Percentiles rank a stretch among this genome's conserved stretches.
phyloP scores from a whole-genome alignment of 805 yeast genomes.

The Saturnispora hagleri region DNA sequence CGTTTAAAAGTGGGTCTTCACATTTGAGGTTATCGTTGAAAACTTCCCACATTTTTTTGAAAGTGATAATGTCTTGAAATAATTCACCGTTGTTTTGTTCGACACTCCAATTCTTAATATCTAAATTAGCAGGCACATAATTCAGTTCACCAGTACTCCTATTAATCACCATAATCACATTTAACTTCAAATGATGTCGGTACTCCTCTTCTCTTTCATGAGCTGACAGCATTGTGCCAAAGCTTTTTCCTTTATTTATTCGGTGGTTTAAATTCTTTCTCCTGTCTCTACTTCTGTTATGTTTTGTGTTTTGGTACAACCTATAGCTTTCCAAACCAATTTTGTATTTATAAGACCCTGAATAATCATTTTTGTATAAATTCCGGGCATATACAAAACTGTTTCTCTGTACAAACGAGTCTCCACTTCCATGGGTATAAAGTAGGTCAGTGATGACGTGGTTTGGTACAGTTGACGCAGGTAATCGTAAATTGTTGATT shows the following conservation, averaged over 20 bases:
- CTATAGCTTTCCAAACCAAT: not conserved
- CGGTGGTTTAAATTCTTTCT: constrained; percentile 1
- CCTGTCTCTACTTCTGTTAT: not conserved
- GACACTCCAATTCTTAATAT: constrained; percentile 27
- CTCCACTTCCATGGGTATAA: constrained; percentile 15
- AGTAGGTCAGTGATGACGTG: constrained; percentile 23
- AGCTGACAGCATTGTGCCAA: not conserved
- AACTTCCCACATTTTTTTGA: constrained; percentile 17
- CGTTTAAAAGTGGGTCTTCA: not conserved
- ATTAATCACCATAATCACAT: constrained; percentile 23
- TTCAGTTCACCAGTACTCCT: constrained; percentile 28
- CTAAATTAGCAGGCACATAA: constrained; percentile 27
- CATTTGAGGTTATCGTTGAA: constrained; percentile 7
- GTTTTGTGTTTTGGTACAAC: not conserved
- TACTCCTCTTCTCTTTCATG: constrained; percentile 1
- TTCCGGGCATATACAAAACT: constrained; percentile 20
- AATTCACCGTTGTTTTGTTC: constrained; percentile 28
- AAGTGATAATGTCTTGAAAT: constrained; percentile 24
- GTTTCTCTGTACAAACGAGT: constrained; percentile 20
- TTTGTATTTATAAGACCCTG: constrained; percentile 6
- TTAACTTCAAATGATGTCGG: constrained; percentile 15
- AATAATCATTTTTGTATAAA: constrained; percentile 20
- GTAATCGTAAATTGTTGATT: constrained; percentile 13
- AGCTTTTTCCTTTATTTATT: not conserved
- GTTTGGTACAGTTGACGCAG: constrained; percentile 26